Conservation (phyloP, 306 rosid species). For the Cyamopsis tetragonoloba region DNA sequence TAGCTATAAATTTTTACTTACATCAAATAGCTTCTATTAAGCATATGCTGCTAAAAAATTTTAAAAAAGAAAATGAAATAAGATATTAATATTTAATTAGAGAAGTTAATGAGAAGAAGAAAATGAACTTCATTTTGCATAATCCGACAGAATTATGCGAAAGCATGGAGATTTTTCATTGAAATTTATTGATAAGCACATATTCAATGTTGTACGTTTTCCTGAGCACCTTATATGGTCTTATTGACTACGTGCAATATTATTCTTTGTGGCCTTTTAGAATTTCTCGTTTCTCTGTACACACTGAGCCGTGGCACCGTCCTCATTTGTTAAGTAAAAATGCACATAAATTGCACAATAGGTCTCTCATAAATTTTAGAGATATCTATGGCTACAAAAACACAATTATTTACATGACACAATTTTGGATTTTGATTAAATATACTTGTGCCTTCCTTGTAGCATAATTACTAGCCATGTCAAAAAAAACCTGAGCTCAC, state of each 20-base stretch:
- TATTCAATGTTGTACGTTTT: not conserved
- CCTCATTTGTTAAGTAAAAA: too few relatives aligned
- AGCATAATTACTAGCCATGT: too few relatives aligned
- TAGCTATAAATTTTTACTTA: too few relatives aligned
- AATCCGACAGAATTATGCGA: not conserved
- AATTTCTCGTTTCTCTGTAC: not conserved
- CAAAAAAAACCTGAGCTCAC: too few relatives aligned
- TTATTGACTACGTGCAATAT: not conserved
- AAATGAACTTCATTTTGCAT: not conserved
- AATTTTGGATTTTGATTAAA: too few relatives aligned
- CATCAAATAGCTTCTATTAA: too few relatives aligned
- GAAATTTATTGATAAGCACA: not conserved
- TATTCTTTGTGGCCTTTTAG: not conserved
- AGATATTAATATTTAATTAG: not conserved
- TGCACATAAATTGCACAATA: too few relatives aligned
- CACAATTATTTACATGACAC: too few relatives aligned
- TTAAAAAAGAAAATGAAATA: not conserved
- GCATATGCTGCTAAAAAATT: not conserved
- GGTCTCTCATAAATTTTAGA: too few relatives aligned
- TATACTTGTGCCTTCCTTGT: too few relatives aligned
- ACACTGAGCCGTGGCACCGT: conserved; percentile 10
- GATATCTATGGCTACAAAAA: too few relatives aligned
- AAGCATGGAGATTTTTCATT: not conserved
- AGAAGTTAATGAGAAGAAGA: not conserved
- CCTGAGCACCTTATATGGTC: not conserved